Conservation (phyloP, 371 early-diverging fungal species). For the Mucor piriformis region DNA sequence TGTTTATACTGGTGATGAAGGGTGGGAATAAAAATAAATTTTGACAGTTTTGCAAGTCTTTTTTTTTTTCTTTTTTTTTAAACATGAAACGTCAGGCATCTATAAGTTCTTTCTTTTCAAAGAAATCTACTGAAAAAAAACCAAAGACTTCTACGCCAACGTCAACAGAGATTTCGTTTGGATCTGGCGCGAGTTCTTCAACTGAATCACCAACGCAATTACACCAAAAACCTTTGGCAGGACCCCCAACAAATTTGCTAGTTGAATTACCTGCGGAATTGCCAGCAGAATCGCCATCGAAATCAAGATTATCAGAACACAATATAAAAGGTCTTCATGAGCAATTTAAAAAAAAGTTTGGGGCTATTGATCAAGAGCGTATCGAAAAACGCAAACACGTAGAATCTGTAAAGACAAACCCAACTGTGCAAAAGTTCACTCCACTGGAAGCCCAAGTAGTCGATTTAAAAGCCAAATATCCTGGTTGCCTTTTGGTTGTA, state of each 20-base stretch:
- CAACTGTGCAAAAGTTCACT: constrained; percentile 55
- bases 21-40: constrained; percentile 31
- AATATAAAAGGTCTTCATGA: constrained; percentile 9
- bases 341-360: constrained; percentile 32
- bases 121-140: constrained; percentile 2
- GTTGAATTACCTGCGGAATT: too few relatives aligned
- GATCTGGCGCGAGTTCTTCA: background rate
- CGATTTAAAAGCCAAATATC: constrained; percentile 71
- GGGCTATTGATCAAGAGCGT: constrained; percentile 22
- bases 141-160: background rate
- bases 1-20: constrained; percentile 50
- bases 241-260: too few relatives aligned
- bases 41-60: background rate
- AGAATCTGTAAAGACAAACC: constrained; percentile 1
- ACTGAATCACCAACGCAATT: background rate
- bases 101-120: constrained; percentile 31
- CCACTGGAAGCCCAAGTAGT: constrained; percentile 83
- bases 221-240: too few relatives aligned
- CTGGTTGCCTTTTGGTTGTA: constrained; percentile 73
- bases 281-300: background rate
- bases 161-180: background rate
- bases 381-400: constrained; percentile 19
- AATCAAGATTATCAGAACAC: background rate
- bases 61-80: constrained; percentile 5
- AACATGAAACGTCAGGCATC: constrained; percentile 35